Percentiles rank a stretch among this genome's conserved stretches.
phyloP scores from a whole-genome alignment of 2,329 filamentous ascomycete species.

The Cercospora brassicicola region DNA sequence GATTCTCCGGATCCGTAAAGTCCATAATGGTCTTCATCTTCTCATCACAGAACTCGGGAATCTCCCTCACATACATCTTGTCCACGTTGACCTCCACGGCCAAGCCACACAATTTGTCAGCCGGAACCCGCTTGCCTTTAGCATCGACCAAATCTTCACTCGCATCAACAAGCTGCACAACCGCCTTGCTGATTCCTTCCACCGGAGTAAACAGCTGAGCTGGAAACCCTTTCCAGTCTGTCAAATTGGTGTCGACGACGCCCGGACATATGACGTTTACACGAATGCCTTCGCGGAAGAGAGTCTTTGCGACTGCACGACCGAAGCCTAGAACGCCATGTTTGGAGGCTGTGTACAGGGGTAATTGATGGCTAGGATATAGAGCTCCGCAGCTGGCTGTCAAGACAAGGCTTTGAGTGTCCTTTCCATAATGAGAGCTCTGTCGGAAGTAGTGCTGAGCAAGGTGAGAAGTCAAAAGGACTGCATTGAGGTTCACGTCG shows the following conservation, averaged over 20 bases:
- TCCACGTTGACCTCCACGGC: constrained; percentile 32
- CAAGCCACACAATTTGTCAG: constrained; percentile 30
- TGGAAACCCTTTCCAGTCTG: constrained; percentile 41
- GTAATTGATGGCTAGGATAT: constrained; percentile 33
- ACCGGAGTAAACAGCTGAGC: constrained; percentile 40
- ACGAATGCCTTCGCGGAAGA: constrained; percentile 40
- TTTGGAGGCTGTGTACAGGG: constrained; percentile 45
- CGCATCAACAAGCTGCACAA: constrained; percentile 37
- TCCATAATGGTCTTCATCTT: constrained; percentile 37
- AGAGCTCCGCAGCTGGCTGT: constrained; percentile 20
- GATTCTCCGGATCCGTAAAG: constrained; percentile 35
- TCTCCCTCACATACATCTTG: constrained; percentile 31
- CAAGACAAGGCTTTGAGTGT: constrained; percentile 14
- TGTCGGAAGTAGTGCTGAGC: constrained; percentile 42
- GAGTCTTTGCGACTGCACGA: constrained; percentile 41
- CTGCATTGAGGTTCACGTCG: constrained; percentile 44
- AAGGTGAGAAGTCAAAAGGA: constrained; percentile 42
- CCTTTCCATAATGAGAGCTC: constrained; percentile 14
- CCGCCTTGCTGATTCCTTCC: constrained; percentile 34
- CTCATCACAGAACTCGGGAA: constrained; percentile 32
- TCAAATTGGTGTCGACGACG: constrained; percentile 42
- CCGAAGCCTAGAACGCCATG: constrained; percentile 45
- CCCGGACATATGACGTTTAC: constrained; percentile 45
- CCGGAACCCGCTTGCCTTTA: constrained; percentile 15
- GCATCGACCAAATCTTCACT: constrained; percentile 21